Evolutionary conservation across 1,284 basidiomycete species (phyloP).

Genomic region (Ustilago crameri): DNA sequence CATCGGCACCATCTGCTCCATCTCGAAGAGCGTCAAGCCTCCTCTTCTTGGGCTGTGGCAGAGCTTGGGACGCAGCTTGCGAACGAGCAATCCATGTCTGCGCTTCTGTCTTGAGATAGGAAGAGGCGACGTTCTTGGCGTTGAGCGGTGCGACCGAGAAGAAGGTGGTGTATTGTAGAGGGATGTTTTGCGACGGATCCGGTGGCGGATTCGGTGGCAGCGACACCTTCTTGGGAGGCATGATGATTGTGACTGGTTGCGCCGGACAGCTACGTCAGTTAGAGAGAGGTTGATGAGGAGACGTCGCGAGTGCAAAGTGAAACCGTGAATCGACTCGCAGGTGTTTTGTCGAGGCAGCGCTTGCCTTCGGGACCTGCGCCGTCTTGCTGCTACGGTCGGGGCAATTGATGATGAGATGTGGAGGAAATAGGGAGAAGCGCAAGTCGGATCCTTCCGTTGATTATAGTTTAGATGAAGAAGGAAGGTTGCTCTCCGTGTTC

Average conservation of each 20-base stretch:
- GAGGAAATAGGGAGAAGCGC: too few species aligned
- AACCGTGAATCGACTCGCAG: not conserved
- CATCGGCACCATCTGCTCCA: conserved; percentile 20
- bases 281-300: too few species aligned
- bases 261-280: too few species aligned
- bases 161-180: conserved; percentile 61
- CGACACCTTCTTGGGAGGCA: conserved; percentile 57
- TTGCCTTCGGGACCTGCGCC: too few species aligned
- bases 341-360: too few species aligned
- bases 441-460: too few species aligned
- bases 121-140: conserved; percentile 64
- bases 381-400: too few species aligned
- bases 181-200: conserved; percentile 54
- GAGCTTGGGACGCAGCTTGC: conserved; percentile 23
- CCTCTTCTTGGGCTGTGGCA: conserved; percentile 33
- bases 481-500: not conserved
- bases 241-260: conserved; percentile 1
- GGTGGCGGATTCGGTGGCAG: conserved; percentile 55
- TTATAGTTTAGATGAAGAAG: too few species aligned
- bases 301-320: too few species aligned
- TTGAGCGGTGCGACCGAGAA: conserved; percentile 63
- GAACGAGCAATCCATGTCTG: conserved; percentile 63
- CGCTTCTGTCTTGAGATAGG: conserved; percentile 65
- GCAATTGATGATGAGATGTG: too few species aligned
- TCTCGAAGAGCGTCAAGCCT: conserved; percentile 26